Base-by-base conservation (phyloP, 2,329 filamentous ascomycete genomes). In the Lecanicillium sp. region DNA sequence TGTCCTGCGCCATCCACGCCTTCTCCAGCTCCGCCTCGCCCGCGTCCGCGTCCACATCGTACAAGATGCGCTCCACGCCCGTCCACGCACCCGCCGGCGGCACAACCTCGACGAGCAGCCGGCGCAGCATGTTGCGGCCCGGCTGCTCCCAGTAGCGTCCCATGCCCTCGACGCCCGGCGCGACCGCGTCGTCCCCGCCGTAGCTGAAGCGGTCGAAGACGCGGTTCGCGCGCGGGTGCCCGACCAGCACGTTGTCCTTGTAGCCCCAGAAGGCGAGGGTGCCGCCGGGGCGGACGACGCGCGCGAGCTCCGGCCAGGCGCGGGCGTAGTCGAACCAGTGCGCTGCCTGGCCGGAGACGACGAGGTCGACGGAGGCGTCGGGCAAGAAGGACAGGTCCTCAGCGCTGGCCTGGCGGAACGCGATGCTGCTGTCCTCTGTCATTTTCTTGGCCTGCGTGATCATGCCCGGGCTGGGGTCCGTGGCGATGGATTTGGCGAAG, bases 261-360 rank as follows among this genome's bases (percentile, higher is more conserved):
- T 85, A 85, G 2, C 79, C 80, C 77, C 76, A 84, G 58, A 82
- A 80, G 0, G 79, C 79, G n/a, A 85, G 55, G 1, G 77, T 78
- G 14, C 79, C 81, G 12, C 76, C 76, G 2, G 62, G 60, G 41
- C 74, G 69, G 33, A 83, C 63, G 7, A 80, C 72, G 11, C 78
- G 69, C 9, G 65, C 65, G 49, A 84, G 59, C 56, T 78, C 74
- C 0, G 70, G 70, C 75, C 78, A 85, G 3, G 75, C 69, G 32
- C 65, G 68, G 7, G 52, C 33, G 56, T 77, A 79, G 59, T 84
- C 72, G 60, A 86, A 86, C 81, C 81, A 86, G 59, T 86, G 82
- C 33, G 80, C 79, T 7, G 81, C 73, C 56, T 85, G 80, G 7
- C 68, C 73, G 4, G 71, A 65, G 14, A 74, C 68, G 5, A 65